These are phyloP conservation scores for Stagonosporopsis rhizophila DNA, from an alignment of 2,329 filamentous ascomycete species.

Conservation along the genomic window DNA sequence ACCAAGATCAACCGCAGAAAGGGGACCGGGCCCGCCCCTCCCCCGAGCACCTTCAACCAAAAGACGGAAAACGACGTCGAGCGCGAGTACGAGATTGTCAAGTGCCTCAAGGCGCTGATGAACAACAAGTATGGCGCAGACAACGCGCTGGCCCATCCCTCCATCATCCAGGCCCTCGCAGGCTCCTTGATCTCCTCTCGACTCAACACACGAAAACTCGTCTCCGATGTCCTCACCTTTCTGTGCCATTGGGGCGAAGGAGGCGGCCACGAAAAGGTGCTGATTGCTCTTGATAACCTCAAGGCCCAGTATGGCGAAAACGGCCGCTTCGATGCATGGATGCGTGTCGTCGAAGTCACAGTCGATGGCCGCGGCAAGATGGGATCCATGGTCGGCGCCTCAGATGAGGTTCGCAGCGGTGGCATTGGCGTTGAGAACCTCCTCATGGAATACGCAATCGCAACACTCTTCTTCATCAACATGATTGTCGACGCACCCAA, in stretches of 20 bases:
- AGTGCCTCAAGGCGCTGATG: slow-evolving; percentile 96
- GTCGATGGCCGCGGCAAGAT: slow-evolving; percentile 98
- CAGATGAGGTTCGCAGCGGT: slow-evolving; percentile 92
- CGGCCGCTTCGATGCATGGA: slow-evolving; percentile 96
- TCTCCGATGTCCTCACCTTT: slow-evolving; percentile 96
- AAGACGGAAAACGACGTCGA: slow-evolving; percentile 80
- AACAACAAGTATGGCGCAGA: slow-evolving; percentile 99
- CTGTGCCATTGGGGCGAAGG: slow-evolving; percentile 92
- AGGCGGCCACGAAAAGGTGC: slow-evolving; percentile 88
- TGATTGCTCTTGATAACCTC: slow-evolving; percentile 90
- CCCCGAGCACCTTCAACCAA: slow-evolving; percentile 59
- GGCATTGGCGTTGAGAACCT: slow-evolving; percentile 99
- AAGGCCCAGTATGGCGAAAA: slow-evolving; percentile 89
- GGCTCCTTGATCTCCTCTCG: slow-evolving; percentile 87
- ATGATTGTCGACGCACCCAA: slow-evolving; percentile 94
- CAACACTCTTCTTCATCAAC: slow-evolving; percentile 93
- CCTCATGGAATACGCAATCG: slow-evolving; percentile 98
- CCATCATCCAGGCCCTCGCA: slow-evolving; percentile 86
- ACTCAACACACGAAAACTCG: slow-evolving; percentile 89
- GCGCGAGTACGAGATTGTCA: slow-evolving; percentile 95
- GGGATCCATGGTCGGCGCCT: slow-evolving; percentile 95
- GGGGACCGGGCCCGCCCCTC: slow-evolving; percentile 72
- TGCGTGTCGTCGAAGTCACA: slow-evolving; percentile 97
- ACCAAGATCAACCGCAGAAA: slow-evolving; percentile 92
- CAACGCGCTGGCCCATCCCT: slow-evolving; percentile 88